Conservation (phyloP, 2,329 filamentous ascomycete genomes). For the Metarhizium rileyi region DNA sequence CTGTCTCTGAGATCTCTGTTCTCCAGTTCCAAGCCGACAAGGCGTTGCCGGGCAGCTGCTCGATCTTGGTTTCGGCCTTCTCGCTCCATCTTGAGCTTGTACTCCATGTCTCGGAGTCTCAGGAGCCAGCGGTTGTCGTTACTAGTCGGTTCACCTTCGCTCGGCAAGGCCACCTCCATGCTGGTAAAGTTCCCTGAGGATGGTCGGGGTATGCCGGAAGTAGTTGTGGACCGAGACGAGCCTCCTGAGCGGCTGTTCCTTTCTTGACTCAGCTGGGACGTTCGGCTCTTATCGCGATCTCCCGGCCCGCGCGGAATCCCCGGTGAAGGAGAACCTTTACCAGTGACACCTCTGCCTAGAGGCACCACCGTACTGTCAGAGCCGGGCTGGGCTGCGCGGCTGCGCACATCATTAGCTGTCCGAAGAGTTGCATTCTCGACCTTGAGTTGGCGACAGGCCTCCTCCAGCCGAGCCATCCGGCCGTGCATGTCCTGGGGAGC, state of each 20-base stretch:
- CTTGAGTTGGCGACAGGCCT: slow-evolving; percentile 53
- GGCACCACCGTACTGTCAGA: slow-evolving; percentile 23
- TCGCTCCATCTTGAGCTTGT: slow-evolving; percentile 78
- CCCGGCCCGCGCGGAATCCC: slow-evolving; percentile 40
- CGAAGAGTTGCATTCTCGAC: slow-evolving; percentile 61
- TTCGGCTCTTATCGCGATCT: slow-evolving; percentile 36
- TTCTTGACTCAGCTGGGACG: slow-evolving; percentile 20
- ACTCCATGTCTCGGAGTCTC: slow-evolving; percentile 76
- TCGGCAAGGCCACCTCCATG: slow-evolving; percentile 19
- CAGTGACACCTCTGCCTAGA: slow-evolving; percentile 15
- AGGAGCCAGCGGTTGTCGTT: slow-evolving; percentile 74
- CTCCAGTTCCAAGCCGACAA: slow-evolving; percentile 67
- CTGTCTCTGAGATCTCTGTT: slow-evolving; percentile 60
- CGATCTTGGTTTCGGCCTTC: slow-evolving; percentile 80
- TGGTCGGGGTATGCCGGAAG: slow-evolving; percentile 17
- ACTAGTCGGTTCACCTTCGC: slow-evolving; percentile 14
- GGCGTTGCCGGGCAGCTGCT: slow-evolving; percentile 67
- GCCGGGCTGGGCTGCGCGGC: slow-evolving; percentile 34
- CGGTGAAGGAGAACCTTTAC: slow-evolving; percentile 41
- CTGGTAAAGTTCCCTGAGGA: slow-evolving; percentile 14
- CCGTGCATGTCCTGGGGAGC: slow-evolving; percentile 33
- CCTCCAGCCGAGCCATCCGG: slow-evolving; percentile 45
- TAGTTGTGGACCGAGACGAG: slow-evolving; percentile 21
- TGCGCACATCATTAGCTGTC: slow-evolving; percentile 49
- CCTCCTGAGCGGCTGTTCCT: slow-evolving; percentile 20